phyloP scores from a whole-genome alignment of 1,284 basidiomycete genomes.

The Cutaneotrichosporon dermatis region DNA sequence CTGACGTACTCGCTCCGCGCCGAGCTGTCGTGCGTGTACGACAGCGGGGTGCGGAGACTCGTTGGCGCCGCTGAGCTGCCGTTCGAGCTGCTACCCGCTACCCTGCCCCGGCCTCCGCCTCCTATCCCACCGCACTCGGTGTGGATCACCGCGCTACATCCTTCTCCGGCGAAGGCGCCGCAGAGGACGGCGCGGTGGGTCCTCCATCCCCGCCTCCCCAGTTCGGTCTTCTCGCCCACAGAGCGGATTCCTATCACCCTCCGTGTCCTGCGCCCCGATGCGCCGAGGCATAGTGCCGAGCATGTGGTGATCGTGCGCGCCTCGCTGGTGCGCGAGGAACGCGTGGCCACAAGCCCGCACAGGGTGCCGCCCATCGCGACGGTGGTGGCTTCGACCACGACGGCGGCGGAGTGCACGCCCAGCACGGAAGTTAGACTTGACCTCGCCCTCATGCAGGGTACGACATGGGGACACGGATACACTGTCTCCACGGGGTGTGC shows the following conservation, averaged over 20 bases:
- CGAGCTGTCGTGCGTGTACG: too few relatives aligned
- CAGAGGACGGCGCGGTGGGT: slow-evolving; percentile 24
- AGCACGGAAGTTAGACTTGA: too few relatives aligned
- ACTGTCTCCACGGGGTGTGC: not conserved
- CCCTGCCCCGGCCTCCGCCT: too few relatives aligned
- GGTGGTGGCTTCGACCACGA: too few relatives aligned
- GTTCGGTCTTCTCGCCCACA: slow-evolving; percentile 42
- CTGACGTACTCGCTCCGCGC: too few relatives aligned
- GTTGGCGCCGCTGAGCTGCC: too few relatives aligned
- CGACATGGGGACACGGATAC: not conserved
- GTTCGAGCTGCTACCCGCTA: too few relatives aligned
- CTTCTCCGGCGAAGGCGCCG: not conserved
- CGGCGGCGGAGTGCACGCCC: not conserved
- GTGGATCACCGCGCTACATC: not conserved
- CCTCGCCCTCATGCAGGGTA: not conserved
- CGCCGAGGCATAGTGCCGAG: too few relatives aligned
- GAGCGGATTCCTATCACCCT: slow-evolving; percentile 36
- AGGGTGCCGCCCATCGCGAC: too few relatives aligned
- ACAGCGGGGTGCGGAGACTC: too few relatives aligned
- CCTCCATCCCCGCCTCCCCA: slow-evolving; percentile 30
- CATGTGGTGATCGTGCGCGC: slow-evolving; percentile 27
- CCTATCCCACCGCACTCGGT: too few relatives aligned
- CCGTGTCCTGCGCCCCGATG: slow-evolving; percentile 23
- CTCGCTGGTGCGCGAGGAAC: slow-evolving; percentile 18
- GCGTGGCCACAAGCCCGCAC: not conserved